phyloP scores from a whole-genome alignment of 1,139 yeast species.

The Candida tetrigidarum region DNA sequence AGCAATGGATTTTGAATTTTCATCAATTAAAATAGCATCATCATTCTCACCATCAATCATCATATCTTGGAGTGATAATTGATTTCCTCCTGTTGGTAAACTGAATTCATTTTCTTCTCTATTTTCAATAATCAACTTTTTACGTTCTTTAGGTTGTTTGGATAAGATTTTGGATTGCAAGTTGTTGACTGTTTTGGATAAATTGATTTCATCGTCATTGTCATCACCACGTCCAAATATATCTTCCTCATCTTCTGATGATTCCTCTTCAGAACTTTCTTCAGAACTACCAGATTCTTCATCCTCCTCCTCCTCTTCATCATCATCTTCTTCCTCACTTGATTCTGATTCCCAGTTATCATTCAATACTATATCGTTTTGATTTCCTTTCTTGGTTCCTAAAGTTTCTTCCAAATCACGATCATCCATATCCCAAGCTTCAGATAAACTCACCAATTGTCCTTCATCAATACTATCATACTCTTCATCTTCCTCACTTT shows the following conservation, averaged over 20 bases:
- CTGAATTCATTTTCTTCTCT: constrained; percentile 73
- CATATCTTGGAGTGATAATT: constrained; percentile 76
- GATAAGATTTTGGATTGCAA: constrained; percentile 29
- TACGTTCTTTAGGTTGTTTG: constrained; percentile 42
- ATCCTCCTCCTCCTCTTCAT: constrained; percentile 18
- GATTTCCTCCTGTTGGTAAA: constrained; percentile 62
- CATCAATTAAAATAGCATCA: constrained; percentile 57
- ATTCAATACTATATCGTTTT: constrained; percentile 40
- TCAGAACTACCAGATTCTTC: constrained; percentile 19
- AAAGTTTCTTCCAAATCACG: constrained; percentile 38
- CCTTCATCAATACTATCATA: constrained; percentile 69
- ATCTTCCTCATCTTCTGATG: constrained; percentile 24
- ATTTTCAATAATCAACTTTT: constrained; percentile 52
- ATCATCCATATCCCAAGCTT: constrained; percentile 88
- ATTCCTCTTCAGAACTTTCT: constrained; percentile 29
- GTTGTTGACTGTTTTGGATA: constrained; percentile 36
- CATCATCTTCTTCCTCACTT: constrained; percentile 27
- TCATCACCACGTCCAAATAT: constrained; percentile 23
- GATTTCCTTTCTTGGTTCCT: constrained; percentile 15
- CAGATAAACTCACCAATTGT: constrained; percentile 76
- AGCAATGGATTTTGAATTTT: constrained; percentile 55
- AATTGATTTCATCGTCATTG: constrained; percentile 35
- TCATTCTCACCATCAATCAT: constrained; percentile 49
- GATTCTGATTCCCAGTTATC: constrained; percentile 42
- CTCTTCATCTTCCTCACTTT: constrained; percentile 45